These are phyloP conservation scores for Aspergillus fijiensis DNA, from an alignment of 2,329 filamentous ascomycete genomes.

Conservation along the genomic window DNA sequence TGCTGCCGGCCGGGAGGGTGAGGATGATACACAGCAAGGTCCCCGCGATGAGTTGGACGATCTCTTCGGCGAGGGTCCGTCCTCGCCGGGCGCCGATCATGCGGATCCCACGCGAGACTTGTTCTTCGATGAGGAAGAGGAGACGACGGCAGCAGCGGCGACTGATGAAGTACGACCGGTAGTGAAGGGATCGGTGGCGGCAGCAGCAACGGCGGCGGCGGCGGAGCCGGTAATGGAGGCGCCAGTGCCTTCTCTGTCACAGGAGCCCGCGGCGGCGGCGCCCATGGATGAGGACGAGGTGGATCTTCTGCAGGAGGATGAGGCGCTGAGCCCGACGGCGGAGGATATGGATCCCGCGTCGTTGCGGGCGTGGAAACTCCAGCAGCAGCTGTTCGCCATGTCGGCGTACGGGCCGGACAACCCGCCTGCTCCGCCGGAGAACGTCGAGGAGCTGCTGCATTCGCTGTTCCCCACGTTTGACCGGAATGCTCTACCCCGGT, in stretches of 20 bases:
- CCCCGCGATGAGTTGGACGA: constrained; percentile 47
- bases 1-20: neutral
- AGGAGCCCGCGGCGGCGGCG: constrained; percentile 16
- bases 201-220: neutral
- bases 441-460: constrained; percentile 71
- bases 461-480: constrained; percentile 81
- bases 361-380: constrained; percentile 46
- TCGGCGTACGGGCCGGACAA: constrained; percentile 55
- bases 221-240: neutral
- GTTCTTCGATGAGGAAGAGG: constrained; percentile 34
- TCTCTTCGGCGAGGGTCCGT: constrained; percentile 48
- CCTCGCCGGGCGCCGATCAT: constrained; percentile 34
- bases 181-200: constrained; percentile 6
- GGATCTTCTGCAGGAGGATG: constrained; percentile 28
- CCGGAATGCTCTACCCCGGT: constrained; percentile 70
- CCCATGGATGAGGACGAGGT: constrained; percentile 30
- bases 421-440: constrained; percentile 68
- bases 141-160: constrained; percentile 6
- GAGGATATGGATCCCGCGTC: constrained; percentile 45
- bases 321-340: constrained; percentile 26
- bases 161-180: constrained; percentile 16
- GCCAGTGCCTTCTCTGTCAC: neutral
- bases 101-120: constrained; percentile 33
- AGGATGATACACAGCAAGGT: constrained; percentile 22
- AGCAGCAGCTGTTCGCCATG: constrained; percentile 49